Evolutionary conservation across 2,329 filamentous ascomycete species (phyloP), one percentile per base, ranked within the genome.

Genomic region (Monilinia fructigena): DNA sequence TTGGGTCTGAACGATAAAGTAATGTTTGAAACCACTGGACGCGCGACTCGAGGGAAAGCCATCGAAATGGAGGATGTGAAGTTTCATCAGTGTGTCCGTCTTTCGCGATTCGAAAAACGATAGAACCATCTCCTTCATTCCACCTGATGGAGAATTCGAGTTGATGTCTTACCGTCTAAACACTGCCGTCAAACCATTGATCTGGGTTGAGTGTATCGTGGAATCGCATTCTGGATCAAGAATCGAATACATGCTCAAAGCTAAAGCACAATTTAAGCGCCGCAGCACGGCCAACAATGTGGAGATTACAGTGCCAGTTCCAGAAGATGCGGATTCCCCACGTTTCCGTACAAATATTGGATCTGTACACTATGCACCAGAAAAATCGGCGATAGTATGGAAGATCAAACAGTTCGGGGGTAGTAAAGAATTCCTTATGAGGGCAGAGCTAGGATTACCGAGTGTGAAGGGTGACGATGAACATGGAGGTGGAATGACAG

Each of bases 31-130:
- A 96, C 93, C 4, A 99, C 95, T 0, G 95, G 95, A 38, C 86
- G 95, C 69, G 92, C 94, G 20, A 98, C 94, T 52, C 83, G 95
- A 75, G 95, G 95, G 68, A 99, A 99, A 80, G 92, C 95, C 12
- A 95, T 99, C 70, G 95, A 99, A 81, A 99, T 99, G 95, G 95
- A 99, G 76, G 95, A 99, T 74, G 95, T 99, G 79, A 99, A 99
- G 76, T 99, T 99, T 79, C 95, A 99, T 80, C 95, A 99, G 79
- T 99, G 95, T 76, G 95, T 99, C 70, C 88, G 95, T 70, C 84
- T 99, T 71, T 96, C 93, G 58, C 87, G 95, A 72, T 99, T 99
- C 80, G 95, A 99, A 79, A 79, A 99, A 98, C 79, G 95, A 99
- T 82, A 85, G 95, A 68, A 99, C 95, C 48, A 99, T 99, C 80